Conservation (phyloP, 1,139 yeast species). For the Suhomyces bolitotheri region DNA sequence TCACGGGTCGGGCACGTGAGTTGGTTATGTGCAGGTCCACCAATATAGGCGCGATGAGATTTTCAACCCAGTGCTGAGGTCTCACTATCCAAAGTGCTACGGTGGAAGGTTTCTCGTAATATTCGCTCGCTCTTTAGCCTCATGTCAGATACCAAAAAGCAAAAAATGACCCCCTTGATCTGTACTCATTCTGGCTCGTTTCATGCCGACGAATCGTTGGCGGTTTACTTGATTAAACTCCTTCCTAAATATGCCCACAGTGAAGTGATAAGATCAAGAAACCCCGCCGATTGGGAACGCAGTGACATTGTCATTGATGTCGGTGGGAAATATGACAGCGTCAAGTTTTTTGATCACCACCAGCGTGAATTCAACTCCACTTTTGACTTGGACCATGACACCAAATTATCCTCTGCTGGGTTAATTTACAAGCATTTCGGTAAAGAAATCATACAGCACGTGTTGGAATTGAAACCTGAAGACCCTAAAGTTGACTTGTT, state of each 20-base stretch:
- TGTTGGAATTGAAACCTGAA: constrained; percentile 32
- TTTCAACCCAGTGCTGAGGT: neutral
- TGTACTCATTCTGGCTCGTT: constrained; percentile 95
- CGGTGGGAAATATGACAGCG: constrained; percentile 87
- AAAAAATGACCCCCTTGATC: constrained; percentile 43
- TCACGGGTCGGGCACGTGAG: no score
- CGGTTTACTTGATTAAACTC: constrained; percentile 78
- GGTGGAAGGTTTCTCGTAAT: no score
- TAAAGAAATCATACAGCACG: constrained; percentile 63
- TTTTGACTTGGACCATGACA: constrained; percentile 41
- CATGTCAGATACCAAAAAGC: constrained; percentile 21
- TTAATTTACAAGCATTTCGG: constrained; percentile 92
- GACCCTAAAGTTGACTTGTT: constrained; percentile 55
- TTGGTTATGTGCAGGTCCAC: no score
- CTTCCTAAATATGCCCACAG: constrained; percentile 72
- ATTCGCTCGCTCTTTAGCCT: no score
- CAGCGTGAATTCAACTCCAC: constrained; percentile 62
- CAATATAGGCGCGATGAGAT: constrained; percentile 4
- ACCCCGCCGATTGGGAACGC: constrained; percentile 75
- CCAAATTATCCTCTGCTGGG: constrained; percentile 93
- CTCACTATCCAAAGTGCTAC: no score
- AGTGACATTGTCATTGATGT: constrained; percentile 96
- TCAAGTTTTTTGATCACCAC: constrained; percentile 91
- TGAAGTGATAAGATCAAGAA: constrained; percentile 76
- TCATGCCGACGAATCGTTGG: constrained; percentile 98